phyloP scores from a whole-genome alignment of 495 filamentous ascomycete species.

The Lineolata rhizophorae region DNA sequence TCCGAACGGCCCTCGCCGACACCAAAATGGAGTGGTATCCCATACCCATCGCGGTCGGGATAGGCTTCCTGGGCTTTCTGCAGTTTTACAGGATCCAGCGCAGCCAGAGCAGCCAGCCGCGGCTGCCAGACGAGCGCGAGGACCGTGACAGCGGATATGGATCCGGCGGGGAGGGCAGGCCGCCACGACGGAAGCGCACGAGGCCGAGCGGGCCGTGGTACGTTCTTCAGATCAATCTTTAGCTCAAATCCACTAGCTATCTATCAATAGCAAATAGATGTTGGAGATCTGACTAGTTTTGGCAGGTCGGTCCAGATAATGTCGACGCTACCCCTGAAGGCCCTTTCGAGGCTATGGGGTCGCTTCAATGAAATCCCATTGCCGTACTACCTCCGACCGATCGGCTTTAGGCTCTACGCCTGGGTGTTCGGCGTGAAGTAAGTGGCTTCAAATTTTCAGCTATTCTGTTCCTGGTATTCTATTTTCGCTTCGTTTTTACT shows the following conservation, averaged over 20 bases:
- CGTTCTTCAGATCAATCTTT: slow-evolving; percentile 4
- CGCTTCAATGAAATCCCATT: slow-evolving; percentile 84
- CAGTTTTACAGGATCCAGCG: slow-evolving; percentile 51
- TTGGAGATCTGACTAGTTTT: slow-evolving; percentile 4
- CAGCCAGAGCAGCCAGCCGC: slow-evolving; percentile 31
- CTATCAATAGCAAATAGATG: not conserved
- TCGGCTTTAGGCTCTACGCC: slow-evolving; percentile 89
- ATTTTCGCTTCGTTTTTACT: too few relatives aligned
- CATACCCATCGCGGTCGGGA: slow-evolving; percentile 80
- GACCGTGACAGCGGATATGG: slow-evolving; percentile 1
- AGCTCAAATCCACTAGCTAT: not conserved
- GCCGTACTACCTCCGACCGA: slow-evolving; percentile 71
- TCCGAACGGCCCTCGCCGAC: slow-evolving; percentile 38
- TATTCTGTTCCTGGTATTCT: too few relatives aligned
- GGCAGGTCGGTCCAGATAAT: slow-evolving; percentile 81
- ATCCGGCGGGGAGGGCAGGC: not conserved
- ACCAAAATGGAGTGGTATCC: slow-evolving; percentile 86
- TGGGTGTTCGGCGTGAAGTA: slow-evolving; percentile 84
- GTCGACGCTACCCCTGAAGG: slow-evolving; percentile 88
- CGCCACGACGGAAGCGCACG: slow-evolving; percentile 24
- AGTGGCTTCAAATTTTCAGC: slow-evolving; percentile 5
- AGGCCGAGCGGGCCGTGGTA: slow-evolving; percentile 78
- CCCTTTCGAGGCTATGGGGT: slow-evolving; percentile 81
- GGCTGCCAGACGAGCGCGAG: slow-evolving; percentile 32
- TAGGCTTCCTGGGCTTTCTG: slow-evolving; percentile 62